phyloP scores from a whole-genome alignment of 2,329 filamentous ascomycete genomes.

The Thielaviopsis musarum region DNA sequence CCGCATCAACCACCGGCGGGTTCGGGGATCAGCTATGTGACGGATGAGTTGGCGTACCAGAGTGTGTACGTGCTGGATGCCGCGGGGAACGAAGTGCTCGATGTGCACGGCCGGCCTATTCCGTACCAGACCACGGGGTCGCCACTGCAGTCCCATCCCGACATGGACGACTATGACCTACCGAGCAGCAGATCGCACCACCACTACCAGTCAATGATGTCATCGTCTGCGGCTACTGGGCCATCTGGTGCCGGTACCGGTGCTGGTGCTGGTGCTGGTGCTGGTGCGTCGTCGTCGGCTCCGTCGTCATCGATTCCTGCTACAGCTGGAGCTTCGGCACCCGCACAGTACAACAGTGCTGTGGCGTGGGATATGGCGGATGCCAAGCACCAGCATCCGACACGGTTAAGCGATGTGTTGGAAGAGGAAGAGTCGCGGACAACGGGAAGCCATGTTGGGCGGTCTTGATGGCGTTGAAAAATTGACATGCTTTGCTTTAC shows the following conservation, averaged over 20 bases:
- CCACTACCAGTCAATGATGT: constrained; percentile 7
- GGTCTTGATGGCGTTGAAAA: constrained; percentile 15
- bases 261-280: too few species aligned
- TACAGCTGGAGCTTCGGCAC: neutral
- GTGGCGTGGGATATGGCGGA: constrained; percentile 56
- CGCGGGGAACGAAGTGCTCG: constrained; percentile 13
- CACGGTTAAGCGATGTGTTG: constrained; percentile 72
- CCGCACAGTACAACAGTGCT: neutral
- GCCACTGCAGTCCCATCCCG: constrained; percentile 3
- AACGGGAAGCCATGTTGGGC: constrained; percentile 47
- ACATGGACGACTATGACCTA: constrained; percentile 16
- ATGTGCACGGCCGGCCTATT: constrained; percentile 16
- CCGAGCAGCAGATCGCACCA: constrained; percentile 26
- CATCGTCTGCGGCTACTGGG: constrained; percentile 13
- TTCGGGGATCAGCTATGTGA: constrained; percentile 14
- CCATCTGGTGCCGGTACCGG: constrained; percentile 7
- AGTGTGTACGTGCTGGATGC: constrained; percentile 17
- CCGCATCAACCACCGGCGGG: constrained; percentile 10
- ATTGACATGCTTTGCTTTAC: neutral
- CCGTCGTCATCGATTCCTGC: neutral
- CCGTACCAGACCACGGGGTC: constrained; percentile 7
- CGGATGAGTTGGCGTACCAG: constrained; percentile 2
- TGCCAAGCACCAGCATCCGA: constrained; percentile 72
- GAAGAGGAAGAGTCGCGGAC: constrained; percentile 71
- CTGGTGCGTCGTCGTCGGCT: neutral